Base-by-base conservation (phyloP, 148 eudicot genomes). In the Rhododendron ovatum region DNA sequence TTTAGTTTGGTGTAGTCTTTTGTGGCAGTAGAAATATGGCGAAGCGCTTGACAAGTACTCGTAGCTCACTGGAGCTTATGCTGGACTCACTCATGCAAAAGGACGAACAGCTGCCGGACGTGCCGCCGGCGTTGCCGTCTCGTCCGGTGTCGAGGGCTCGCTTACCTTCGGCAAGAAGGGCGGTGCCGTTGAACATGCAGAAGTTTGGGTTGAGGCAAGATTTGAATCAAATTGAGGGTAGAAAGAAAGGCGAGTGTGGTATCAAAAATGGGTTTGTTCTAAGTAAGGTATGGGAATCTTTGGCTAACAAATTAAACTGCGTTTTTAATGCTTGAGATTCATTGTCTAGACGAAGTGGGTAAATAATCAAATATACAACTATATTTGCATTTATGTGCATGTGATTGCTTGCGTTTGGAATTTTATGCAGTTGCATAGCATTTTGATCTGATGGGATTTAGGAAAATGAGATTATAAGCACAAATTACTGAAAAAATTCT, bases 51-150 rank as follows among this genome's bases (percentile, higher is more conserved):
- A 86, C 84, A 84, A 48, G 81, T 39, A 89, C 84, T 78, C 88
- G 83, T 30, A 91, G 93, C 87, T 86, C 92, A 3, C 81, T 92
- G 76, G 94, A 92, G 89, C 87, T 92, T 35, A 92, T 92, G 94
- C 88, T 92, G 81, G 91, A 90, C 4, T 28, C 86, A 30, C 47
- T 90, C 45, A 88, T 63, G 91, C 87, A 87, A 65, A 67, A 37
- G 53, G 94, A 90, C 14, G 83, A 89, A 76, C 86, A 88, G 61
- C 84, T 86, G 5, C 61, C 41, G 48, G 88, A 88, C 80, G 43
- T 51, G 24, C 88, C 88, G 8, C 94, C 94, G 30, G 86, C 90
- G 37, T 67, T 92, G 86, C 94, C 94, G 3, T 51, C 57, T 75
- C 87, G 94, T 26, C 93, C 93, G 4, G 86, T 88, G 12, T 88